phyloP scores from a whole-genome alignment of 257 asterid genomes.

The Fraxinus pennsylvanica region DNA sequence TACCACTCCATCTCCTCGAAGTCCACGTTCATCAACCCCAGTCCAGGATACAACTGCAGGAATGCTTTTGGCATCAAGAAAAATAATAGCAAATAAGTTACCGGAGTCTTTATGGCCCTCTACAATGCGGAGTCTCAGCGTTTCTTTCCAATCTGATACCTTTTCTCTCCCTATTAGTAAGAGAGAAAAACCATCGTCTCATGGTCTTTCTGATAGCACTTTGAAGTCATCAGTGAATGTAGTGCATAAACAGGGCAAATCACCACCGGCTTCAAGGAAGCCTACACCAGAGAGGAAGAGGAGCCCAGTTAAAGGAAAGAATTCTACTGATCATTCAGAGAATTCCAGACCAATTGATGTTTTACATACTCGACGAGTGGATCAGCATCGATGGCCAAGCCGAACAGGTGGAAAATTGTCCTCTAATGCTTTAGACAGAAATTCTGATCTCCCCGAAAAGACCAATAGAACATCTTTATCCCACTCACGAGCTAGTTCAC shows the following conservation, averaged over 20 bases:
- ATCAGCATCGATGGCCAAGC: constrained; percentile 88
- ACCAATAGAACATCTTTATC: constrained; percentile 35
- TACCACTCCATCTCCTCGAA: constrained; percentile 50
- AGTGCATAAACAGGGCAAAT: constrained; percentile 50
- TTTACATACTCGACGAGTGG: constrained; percentile 52
- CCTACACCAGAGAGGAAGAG: constrained; percentile 76
- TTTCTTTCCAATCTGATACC: constrained; percentile 74
- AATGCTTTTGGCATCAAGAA: constrained; percentile 45
- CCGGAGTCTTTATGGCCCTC: constrained; percentile 79
- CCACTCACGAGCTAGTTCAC: constrained; percentile 36
- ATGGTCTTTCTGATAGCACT: constrained; percentile 47
- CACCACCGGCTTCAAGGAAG: constrained; percentile 49
- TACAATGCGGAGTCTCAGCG: constrained; percentile 76
- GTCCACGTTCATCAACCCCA: constrained; percentile 64
- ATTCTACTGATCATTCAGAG: constrained; percentile 63
- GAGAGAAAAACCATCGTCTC: constrained; percentile 58
- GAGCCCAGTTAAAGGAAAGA: constrained; percentile 68
- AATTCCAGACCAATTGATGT: constrained; percentile 74
- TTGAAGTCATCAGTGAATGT: constrained; percentile 59
- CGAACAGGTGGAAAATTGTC: constrained; percentile 52
- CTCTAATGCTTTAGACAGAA: constrained; percentile 40
- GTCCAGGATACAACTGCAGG: constrained; percentile 58
- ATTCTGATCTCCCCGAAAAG: constrained; percentile 64
- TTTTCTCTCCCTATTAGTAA: constrained; percentile 55
- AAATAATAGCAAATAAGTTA: constrained; percentile 49